These are phyloP conservation scores for Apiotrichum laibachii DNA, from an alignment of 1,284 basidiomycete species.

Conservation along the genomic window DNA sequence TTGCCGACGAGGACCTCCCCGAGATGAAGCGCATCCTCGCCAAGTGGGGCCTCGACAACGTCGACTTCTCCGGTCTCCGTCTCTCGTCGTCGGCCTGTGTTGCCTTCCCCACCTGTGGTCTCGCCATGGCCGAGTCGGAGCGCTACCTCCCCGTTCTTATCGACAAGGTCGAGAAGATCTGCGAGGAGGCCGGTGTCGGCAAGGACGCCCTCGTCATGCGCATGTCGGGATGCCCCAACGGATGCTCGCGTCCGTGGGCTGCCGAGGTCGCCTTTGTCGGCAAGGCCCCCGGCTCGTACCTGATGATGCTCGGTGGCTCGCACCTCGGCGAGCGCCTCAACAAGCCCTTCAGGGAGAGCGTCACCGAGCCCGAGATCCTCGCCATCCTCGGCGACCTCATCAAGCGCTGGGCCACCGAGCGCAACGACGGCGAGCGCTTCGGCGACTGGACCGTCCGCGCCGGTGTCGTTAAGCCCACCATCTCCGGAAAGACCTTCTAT, in stretches of 20 bases:
- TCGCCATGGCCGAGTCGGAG: conserved; percentile 95
- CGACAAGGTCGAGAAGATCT: conserved; percentile 92
- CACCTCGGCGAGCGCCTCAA: conserved; percentile 90
- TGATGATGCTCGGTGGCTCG: conserved; percentile 94
- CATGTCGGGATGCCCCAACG: conserved; percentile 96
- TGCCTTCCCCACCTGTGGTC: conserved; percentile 93
- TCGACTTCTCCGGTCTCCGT: conserved; percentile 75
- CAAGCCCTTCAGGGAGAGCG: conserved; percentile 74
- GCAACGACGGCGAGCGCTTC: conserved; percentile 85
- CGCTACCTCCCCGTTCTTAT: conserved; percentile 92
- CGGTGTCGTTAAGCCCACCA: conserved; percentile 77
- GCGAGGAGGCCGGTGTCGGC: conserved; percentile 85
- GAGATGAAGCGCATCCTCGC: conserved; percentile 75
- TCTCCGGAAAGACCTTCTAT: conserved; percentile 76
- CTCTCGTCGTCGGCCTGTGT: conserved; percentile 91
- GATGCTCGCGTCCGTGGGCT: conserved; percentile 87
- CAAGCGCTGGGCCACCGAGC: conserved; percentile 84
- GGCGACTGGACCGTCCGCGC: conserved; percentile 92
- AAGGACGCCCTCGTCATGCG: conserved; percentile 96
- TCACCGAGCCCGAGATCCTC: conserved; percentile 90
- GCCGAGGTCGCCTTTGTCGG: conserved; percentile 97
- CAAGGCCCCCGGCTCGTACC: conserved; percentile 88
- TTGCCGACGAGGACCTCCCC: conserved; percentile 68
- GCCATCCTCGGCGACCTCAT: conserved; percentile 88
- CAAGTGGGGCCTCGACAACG: conserved; percentile 88